A percentile compares a stretch with the other conserved stretches of the same genome.
phyloP scores from a whole-genome alignment of 352 stramenopile genomes.

The Globisporangium okanoganense region DNA sequence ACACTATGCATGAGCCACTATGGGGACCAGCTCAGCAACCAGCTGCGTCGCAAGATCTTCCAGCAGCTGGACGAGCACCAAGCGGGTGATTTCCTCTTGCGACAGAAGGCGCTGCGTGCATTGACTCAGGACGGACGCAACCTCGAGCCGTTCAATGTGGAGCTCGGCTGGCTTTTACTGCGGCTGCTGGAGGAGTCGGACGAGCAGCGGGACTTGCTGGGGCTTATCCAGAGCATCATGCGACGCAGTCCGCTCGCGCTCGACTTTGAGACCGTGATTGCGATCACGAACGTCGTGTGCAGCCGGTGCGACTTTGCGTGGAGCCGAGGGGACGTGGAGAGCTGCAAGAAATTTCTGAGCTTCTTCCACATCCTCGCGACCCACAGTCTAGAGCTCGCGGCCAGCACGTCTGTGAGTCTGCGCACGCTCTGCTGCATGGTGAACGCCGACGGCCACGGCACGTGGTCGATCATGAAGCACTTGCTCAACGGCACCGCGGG shows the following conservation, averaged over 20 bases:
- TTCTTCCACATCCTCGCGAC: constrained; percentile 77
- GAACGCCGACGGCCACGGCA: constrained; percentile 77
- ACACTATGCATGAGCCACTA: constrained; percentile 67
- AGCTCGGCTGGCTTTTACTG: constrained; percentile 74
- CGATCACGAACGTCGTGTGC: constrained; percentile 67
- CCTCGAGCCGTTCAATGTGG: constrained; percentile 61
- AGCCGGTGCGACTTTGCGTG: constrained; percentile 67
- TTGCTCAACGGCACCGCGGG: constrained; percentile 58
- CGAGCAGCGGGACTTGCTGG: constrained; percentile 69
- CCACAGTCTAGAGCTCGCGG: constrained; percentile 54
- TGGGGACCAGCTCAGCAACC: constrained; percentile 35
- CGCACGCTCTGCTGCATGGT: constrained; percentile 80
- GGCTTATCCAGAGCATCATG: constrained; percentile 72
- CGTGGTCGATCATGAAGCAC: constrained; percentile 81
- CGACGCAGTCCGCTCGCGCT: constrained; percentile 49
- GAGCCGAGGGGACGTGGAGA: constrained; percentile 66
- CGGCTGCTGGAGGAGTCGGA: constrained; percentile 76
- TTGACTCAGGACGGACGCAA: constrained; percentile 63
- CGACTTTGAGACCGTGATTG: constrained; percentile 61
- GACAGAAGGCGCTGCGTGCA: constrained; percentile 60
- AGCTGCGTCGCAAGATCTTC: constrained; percentile 53
- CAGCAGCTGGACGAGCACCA: constrained; percentile 34
- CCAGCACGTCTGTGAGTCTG: constrained; percentile 56
- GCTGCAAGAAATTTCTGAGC: constrained; percentile 59
- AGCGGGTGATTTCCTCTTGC: constrained; percentile 43